These are phyloP conservation scores for Arabis hirsuta DNA, from an alignment of 345 rosid species.

Conservation along the genomic window DNA sequence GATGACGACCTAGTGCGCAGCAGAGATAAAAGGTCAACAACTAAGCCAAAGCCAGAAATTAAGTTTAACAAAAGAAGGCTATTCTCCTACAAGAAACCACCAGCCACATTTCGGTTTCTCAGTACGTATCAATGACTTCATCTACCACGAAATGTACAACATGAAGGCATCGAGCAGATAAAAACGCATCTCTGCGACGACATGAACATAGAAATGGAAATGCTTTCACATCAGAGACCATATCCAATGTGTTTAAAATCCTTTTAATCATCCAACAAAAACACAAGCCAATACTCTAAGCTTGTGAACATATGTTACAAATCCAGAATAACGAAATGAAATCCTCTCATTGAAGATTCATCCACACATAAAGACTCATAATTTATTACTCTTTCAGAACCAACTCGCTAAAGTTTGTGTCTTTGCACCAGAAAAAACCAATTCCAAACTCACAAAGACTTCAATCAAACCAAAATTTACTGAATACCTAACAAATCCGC, in stretches of 20 bases:
- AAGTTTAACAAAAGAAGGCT: background rate
- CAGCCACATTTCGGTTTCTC: background rate
- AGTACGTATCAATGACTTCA: conserved; percentile 11
- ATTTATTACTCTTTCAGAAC: background rate
- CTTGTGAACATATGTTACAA: conserved; percentile 13
- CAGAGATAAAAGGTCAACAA: conserved; percentile 4
- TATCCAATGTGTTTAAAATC: background rate
- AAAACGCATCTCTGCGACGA: background rate
- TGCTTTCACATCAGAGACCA: conserved; percentile 4
- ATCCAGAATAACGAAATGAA: conserved; percentile 2
- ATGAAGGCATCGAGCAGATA: no score
- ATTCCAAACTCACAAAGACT: conserved; percentile 13
- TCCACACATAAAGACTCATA: conserved; percentile 21
- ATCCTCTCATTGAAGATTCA: conserved; percentile 8
- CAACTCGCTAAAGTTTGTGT: conserved; percentile 2
- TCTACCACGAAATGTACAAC: conserved; percentile 17
- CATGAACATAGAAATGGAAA: conserved; percentile 5
- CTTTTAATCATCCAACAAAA: conserved; percentile 28
- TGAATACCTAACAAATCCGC: conserved; percentile 18
- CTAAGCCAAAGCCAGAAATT: conserved; percentile 7
- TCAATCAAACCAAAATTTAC: conserved; percentile 18
- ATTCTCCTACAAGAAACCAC: conserved; percentile 12
- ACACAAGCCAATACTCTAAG: conserved; percentile 14
- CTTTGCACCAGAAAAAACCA: background rate
- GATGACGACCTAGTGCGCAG: conserved; percentile 27